A percentile compares a stretch with the other conserved stretches of the same genome.
These are phyloP conservation scores for Lipomyces kockii DNA, from an alignment of 805 yeast species.

Conservation along the genomic window DNA sequence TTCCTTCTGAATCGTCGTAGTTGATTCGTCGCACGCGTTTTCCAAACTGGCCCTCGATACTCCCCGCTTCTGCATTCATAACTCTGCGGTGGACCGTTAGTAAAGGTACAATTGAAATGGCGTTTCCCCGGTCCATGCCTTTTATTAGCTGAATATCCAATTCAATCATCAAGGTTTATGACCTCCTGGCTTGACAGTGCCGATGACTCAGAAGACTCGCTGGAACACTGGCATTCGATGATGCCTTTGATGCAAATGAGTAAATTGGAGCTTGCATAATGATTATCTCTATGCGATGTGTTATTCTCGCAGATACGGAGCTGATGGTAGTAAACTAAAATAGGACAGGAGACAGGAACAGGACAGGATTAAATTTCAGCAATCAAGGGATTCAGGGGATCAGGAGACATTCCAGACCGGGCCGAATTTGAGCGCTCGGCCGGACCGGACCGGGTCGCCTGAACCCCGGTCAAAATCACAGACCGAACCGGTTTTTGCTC, in stretches of 20 bases:
- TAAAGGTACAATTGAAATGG: neutral
- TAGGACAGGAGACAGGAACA: too few species aligned
- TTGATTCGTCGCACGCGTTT: neutral
- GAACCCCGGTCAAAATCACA: too few species aligned
- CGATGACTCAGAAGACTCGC: neutral
- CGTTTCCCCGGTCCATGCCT: neutral
- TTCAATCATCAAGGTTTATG: neutral
- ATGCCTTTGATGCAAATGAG: slow-evolving; percentile 2
- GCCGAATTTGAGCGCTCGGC: too few species aligned
- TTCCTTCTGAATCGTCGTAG: neutral
- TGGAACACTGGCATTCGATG: slow-evolving; percentile 1
- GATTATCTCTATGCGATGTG: too few species aligned
- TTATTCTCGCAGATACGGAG: too few species aligned
- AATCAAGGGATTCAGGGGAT: too few species aligned
- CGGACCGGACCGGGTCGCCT: too few species aligned
- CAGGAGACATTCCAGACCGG: too few species aligned
- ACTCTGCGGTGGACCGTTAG: neutral
- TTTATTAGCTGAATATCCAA: neutral
- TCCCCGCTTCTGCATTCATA: neutral
- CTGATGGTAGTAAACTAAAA: too few species aligned
- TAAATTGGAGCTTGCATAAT: too few species aligned
- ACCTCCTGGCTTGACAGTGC: neutral
- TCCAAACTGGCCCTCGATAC: neutral
- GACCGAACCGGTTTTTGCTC: too few species aligned
- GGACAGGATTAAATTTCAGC: too few species aligned